Conservation (phyloP, 805 yeast genomes). For the Barnettozyma siamensis region DNA sequence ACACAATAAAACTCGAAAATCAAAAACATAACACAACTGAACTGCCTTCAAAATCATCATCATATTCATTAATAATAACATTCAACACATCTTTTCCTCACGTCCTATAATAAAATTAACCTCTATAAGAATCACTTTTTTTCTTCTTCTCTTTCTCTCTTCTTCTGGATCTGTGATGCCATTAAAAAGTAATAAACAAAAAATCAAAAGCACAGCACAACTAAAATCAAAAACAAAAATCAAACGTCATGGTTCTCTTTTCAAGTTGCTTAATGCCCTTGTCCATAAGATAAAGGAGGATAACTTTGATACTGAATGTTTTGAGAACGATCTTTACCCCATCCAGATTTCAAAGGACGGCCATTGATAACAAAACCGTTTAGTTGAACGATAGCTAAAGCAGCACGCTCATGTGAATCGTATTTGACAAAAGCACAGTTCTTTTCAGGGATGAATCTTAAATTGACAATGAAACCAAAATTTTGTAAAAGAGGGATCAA, state of each 20-base stretch:
- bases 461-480: slow-evolving; percentile 78
- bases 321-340: slow-evolving; percentile 65
- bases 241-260: not conserved
- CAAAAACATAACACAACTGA: too few species aligned
- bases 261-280: slow-evolving; percentile 10
- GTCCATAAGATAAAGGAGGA: slow-evolving; percentile 11
- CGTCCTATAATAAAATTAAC: not conserved
- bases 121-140: too few species aligned
- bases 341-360: slow-evolving; percentile 73
- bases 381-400: slow-evolving; percentile 77
- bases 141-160: too few species aligned
- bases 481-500: slow-evolving; percentile 67
- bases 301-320: slow-evolving; percentile 11
- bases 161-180: too few species aligned
- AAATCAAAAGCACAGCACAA: not conserved
- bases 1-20: not conserved
- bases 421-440: slow-evolving; percentile 88
- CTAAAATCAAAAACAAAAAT: not conserved
- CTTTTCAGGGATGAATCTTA: slow-evolving; percentile 72
- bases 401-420: slow-evolving; percentile 85
- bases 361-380: slow-evolving; percentile 69
- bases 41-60: not conserved
- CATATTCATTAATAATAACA: not conserved
- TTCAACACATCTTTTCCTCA: not conserved
- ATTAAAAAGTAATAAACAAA: too few species aligned